phyloP scores from a whole-genome alignment of 352 stramenopile species.

The Phytopythium oedochilum region DNA sequence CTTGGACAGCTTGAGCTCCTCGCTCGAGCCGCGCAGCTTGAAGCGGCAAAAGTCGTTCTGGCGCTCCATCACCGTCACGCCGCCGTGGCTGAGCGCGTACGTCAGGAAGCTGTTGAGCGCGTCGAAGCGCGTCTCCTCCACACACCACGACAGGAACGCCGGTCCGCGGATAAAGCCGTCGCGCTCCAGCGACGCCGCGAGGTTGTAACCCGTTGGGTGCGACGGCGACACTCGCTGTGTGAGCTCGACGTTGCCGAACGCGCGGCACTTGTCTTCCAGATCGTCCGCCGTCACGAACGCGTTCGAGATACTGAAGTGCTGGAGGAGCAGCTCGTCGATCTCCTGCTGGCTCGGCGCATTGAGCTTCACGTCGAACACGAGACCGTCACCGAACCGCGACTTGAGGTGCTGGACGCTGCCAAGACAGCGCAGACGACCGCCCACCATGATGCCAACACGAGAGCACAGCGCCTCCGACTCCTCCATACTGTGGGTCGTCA shows the following conservation, averaged over 20 bases:
- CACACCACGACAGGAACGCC: slow-evolving; percentile 52
- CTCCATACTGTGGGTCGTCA: slow-evolving; percentile 93
- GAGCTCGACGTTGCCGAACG: slow-evolving; percentile 33
- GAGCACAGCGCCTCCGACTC: slow-evolving; percentile 90
- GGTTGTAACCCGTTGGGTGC: slow-evolving; percentile 53
- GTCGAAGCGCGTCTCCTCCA: slow-evolving; percentile 44
- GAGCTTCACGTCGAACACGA: slow-evolving; percentile 77
- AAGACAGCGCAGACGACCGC: slow-evolving; percentile 47
- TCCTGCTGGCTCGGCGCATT: slow-evolving; percentile 14
- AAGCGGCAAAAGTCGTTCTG: slow-evolving; percentile 34
- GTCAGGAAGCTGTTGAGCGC: slow-evolving; percentile 20
- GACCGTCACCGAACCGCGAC: slow-evolving; percentile 91
- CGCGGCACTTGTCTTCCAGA: slow-evolving; percentile 28
- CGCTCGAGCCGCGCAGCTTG: background rate
- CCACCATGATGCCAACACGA: slow-evolving; percentile 90
- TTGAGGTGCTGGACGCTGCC: slow-evolving; percentile 92
- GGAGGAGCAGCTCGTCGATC: slow-evolving; percentile 15
- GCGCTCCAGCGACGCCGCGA: slow-evolving; percentile 36
- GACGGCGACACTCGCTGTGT: slow-evolving; percentile 23
- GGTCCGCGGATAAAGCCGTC: slow-evolving; percentile 27
- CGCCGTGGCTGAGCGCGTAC: slow-evolving; percentile 14
- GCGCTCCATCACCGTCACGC: slow-evolving; percentile 36
- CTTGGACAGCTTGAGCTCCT: background rate
- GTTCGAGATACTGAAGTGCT: too few species aligned
- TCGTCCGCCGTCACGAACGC: slow-evolving; percentile 15